A percentile compares a stretch with the other conserved stretches of the same genome.
Conservation (phyloP, 805 yeast genomes). For the Candida corydali region DNA sequence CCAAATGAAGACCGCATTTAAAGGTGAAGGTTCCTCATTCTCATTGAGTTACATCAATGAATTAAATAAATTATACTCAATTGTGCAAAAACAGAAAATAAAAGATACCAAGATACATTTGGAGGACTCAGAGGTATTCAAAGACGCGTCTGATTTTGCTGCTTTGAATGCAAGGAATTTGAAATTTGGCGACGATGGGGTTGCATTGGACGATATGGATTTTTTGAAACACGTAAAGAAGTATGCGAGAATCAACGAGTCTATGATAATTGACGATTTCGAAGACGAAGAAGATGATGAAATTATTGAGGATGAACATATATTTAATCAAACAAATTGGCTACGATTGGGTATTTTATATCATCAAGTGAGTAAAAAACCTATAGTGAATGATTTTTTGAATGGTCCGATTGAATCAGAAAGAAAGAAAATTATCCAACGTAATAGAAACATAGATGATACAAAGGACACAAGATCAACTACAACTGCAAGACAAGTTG, state of each 20-base stretch:
- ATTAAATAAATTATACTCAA: conserved; percentile 9
- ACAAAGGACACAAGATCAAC: conserved; percentile 36
- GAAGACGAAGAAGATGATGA: conserved; percentile 15
- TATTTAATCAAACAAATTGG: conserved; percentile 55
- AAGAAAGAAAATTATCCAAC: conserved; percentile 36
- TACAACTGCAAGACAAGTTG: conserved; percentile 54
- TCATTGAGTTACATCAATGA: conserved; percentile 26
- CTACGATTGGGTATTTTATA: conserved; percentile 51
- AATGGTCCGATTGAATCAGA: conserved; percentile 69
- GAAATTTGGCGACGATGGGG: conserved; percentile 52
- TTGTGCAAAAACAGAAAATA: conserved; percentile 24
- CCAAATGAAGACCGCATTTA: conserved; percentile 48
- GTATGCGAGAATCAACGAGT: conserved; percentile 21
- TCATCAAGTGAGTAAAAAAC: conserved; percentile 41
- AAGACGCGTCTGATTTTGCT: conserved; percentile 57
- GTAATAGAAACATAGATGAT: conserved; percentile 37
- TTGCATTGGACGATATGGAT: conserved; percentile 46
- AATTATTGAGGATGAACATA: conserved; percentile 13
- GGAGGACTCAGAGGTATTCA: conserved; percentile 61
- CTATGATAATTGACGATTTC: conserved; percentile 11
- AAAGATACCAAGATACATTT: conserved; percentile 33
- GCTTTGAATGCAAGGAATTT: conserved; percentile 60
- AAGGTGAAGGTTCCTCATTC: conserved; percentile 52
- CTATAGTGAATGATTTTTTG: conserved; percentile 55
- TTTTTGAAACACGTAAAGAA: conserved; percentile 36